A percentile compares a stretch with the other conserved stretches of the same genome.
Evolutionary conservation across 169 alveolate species (phyloP).

Genomic region (Eimeria necatrix): DNA sequence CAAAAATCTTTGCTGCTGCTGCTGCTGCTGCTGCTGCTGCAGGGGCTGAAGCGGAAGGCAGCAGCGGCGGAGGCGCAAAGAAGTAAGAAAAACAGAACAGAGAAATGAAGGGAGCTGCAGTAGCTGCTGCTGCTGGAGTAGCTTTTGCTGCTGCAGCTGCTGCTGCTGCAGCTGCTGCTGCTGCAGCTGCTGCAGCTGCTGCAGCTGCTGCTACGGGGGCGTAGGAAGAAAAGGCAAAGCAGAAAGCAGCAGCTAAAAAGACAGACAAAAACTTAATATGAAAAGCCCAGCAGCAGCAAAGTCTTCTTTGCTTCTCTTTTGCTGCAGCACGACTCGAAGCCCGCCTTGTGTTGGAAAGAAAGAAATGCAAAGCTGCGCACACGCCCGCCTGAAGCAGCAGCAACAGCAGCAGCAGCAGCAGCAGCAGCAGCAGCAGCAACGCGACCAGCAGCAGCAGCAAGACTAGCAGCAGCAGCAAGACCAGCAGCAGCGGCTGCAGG

Average conservation of each 20-base stretch:
- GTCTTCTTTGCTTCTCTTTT: not conserved
- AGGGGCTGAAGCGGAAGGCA: constrained; percentile 38
- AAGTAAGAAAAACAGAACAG: not conserved
- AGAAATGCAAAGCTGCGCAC: not conserved
- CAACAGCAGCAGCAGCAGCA: not conserved
- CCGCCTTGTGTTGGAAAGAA: constrained; percentile 29
- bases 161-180: too few relatives aligned
- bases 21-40: not conserved
- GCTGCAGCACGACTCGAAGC: constrained; percentile 25
- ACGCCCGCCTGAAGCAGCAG: not conserved
- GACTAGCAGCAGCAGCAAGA: not conserved
- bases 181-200: too few relatives aligned
- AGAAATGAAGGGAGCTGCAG: too few relatives aligned
- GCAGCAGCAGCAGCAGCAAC: not conserved
- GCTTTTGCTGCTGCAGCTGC: too few relatives aligned
- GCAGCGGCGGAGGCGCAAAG: not conserved
- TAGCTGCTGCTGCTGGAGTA: too few relatives aligned
- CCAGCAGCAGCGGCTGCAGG: not conserved
- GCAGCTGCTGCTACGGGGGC: too few relatives aligned
- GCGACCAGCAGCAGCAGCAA: not conserved
- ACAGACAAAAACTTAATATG: not conserved
- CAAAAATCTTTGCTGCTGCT: not conserved
- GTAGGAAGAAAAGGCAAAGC: not conserved
- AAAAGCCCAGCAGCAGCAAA: too few relatives aligned
- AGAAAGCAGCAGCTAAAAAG: not conserved